phyloP scores from a whole-genome alignment of 768 basidiomycete genomes.

The Vararia minispora region DNA sequence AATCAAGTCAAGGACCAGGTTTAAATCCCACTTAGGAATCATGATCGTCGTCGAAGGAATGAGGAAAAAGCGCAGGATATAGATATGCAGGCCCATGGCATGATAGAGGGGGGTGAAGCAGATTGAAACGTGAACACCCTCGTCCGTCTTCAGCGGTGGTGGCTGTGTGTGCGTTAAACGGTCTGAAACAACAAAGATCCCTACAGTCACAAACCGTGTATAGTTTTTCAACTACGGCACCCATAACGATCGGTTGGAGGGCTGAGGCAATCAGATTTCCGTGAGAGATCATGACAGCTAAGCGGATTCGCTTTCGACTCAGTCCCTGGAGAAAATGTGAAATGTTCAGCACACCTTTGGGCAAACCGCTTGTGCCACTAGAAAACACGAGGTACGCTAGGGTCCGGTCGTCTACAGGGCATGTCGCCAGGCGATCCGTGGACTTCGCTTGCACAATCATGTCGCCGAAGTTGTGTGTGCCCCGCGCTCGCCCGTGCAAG shows the following conservation, averaged over 20 bases:
- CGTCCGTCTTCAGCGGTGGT: constrained; percentile 28
- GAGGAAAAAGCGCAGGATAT: constrained; percentile 37
- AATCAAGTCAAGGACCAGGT: constrained; percentile 21
- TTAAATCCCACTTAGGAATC: constrained; percentile 49
- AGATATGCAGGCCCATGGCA: constrained; percentile 45
- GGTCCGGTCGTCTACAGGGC: constrained; percentile 36
- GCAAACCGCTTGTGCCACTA: constrained; percentile 67
- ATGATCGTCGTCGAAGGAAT: constrained; percentile 38
- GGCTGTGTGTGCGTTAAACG: constrained; percentile 21
- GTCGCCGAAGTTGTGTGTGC: constrained; percentile 31
- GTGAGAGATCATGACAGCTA: constrained; percentile 66
- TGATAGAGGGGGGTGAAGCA: constrained; percentile 63
- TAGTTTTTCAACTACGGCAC: constrained; percentile 23
- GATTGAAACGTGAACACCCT: constrained; percentile 36
- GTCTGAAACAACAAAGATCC: neutral
- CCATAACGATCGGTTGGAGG: constrained; percentile 20
- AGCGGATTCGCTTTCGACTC: neutral
- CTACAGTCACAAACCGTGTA: constrained; percentile 25
- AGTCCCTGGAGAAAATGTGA: no score
- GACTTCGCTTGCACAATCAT: constrained; percentile 31
- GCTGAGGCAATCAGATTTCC: constrained; percentile 39
- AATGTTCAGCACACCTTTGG: constrained; percentile 70
- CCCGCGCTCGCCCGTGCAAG: constrained; percentile 31
- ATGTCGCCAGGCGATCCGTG: constrained; percentile 30
- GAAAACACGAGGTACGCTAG: constrained; percentile 67